Percentiles rank a stretch among this genome's conserved stretches.
Conservation (phyloP, 257 asterid species). For the Agastache rugosa region DNA sequence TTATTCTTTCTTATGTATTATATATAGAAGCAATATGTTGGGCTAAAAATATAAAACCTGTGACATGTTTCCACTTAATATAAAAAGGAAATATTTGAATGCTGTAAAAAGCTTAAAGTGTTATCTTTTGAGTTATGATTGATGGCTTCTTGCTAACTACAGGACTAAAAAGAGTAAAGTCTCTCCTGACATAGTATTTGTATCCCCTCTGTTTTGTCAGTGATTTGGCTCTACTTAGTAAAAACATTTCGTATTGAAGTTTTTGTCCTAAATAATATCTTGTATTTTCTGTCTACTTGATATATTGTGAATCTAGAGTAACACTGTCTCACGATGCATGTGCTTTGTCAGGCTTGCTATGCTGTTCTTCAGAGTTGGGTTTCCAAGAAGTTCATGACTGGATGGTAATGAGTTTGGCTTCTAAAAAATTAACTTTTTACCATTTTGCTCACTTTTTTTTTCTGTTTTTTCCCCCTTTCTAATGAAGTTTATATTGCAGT, state of each 20-base stretch:
- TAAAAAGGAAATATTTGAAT: too few species aligned
- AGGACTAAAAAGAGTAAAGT: neutral
- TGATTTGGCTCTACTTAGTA: constrained; percentile 1
- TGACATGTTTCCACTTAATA: neutral
- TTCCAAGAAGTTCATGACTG: constrained; percentile 99
- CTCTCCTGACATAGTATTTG: neutral
- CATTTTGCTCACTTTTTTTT: neutral
- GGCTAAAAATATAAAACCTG: neutral
- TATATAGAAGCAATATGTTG: neutral
- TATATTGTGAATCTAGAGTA: neutral
- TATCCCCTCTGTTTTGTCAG: neutral
- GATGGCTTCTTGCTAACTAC: constrained; percentile 24
- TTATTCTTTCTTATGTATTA: neutral
- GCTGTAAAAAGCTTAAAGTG: neutral
- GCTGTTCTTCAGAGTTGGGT: constrained; percentile 99
- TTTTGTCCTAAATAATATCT: constrained; percentile 3
- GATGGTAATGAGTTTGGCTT: constrained; percentile 66
- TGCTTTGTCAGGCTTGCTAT: constrained; percentile 84
- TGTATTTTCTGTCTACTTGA: neutral
- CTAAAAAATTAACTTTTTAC: neutral
- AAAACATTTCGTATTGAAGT: neutral
- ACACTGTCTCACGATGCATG: constrained; percentile 27
- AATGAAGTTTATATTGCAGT: constrained; percentile 54
- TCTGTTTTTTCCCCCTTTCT: constrained; percentile 6
- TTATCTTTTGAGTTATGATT: constrained; percentile 10